These are phyloP conservation scores for Aspergillus sp. DNA, from an alignment of 2,329 filamentous ascomycete species.

Conservation along the genomic window DNA sequence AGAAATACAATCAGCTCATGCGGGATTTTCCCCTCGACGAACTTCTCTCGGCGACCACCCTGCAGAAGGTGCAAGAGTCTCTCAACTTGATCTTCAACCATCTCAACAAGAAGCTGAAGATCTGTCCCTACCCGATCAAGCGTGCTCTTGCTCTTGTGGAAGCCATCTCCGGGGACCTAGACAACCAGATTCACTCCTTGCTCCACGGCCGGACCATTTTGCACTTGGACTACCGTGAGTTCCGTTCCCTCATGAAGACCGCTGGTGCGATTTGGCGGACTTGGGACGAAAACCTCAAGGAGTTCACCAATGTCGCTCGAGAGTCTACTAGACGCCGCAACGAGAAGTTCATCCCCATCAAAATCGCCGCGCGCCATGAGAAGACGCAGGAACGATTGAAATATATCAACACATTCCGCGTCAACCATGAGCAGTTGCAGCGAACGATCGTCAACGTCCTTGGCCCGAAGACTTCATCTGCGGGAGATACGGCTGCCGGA, in stretches of 20 bases:
- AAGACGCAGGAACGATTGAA: conserved; percentile 88
- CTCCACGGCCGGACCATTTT: conserved; percentile 86
- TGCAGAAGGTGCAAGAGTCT: conserved; percentile 86
- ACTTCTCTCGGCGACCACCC: conserved; percentile 83
- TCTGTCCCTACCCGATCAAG: conserved; percentile 92
- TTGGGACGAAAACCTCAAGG: conserved; percentile 96
- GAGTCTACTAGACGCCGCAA: conserved; percentile 91
- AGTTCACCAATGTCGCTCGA: conserved; percentile 95
- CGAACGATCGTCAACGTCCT: conserved; percentile 97
- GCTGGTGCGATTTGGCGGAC: conserved; percentile 83
- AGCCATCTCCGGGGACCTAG: conserved; percentile 90
- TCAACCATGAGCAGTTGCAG: conserved; percentile 97
- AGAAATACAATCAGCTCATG: conserved; percentile 99
- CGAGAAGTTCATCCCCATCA: conserved; percentile 98
- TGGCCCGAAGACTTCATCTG: conserved; percentile 68
- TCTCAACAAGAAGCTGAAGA: conserved; percentile 95
- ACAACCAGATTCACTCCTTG: conserved; percentile 80
- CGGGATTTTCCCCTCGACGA: conserved; percentile 96
- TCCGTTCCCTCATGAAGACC: conserved; percentile 78
- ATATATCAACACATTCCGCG: conserved; percentile 91
- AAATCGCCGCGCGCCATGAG: conserved; percentile 83
- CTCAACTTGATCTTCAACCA: conserved; percentile 88
- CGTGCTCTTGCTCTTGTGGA: conserved; percentile 92
- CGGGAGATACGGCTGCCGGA: conserved; percentile 47
- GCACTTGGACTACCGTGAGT: conserved; percentile 89